phyloP scores from a whole-genome alignment of 179 eudicot genomes.

The Drosera spatulata region DNA sequence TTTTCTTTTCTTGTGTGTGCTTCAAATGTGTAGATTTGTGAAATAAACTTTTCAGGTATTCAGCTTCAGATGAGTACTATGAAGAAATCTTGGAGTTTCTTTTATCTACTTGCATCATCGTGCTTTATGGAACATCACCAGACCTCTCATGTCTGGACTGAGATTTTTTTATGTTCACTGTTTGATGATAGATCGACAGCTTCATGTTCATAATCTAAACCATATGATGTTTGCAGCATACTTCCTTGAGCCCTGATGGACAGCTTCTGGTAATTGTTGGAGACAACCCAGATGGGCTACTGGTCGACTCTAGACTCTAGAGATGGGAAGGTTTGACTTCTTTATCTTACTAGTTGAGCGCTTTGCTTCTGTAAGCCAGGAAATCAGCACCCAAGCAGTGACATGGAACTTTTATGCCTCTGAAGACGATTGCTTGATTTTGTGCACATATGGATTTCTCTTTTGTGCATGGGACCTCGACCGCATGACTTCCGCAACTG shows the following conservation, averaged over 20 bases:
- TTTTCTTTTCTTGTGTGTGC: no score
- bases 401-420: background rate
- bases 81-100: no score
- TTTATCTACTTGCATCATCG: no score
- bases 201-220: no score
- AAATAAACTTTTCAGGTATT: no score
- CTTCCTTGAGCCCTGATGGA: conserved; percentile 53
- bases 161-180: background rate
- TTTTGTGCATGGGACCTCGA: conserved; percentile 70
- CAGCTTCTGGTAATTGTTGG: conserved; percentile 49
- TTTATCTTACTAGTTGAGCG: background rate
- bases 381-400: background rate
- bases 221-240: conserved; percentile 26
- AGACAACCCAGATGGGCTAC: conserved; percentile 38
- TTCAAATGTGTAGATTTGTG: no score
- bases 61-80: no score
- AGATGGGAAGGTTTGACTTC: conserved; percentile 42
- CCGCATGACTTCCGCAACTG: conserved; percentile 48
- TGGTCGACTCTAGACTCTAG: conserved; percentile 31
- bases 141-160: no score
- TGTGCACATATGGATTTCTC: conserved; percentile 46
- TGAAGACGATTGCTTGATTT: conserved; percentile 30
- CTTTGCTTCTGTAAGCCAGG: no score
- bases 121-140: no score
- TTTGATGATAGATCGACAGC: no score